Evolutionary conservation across 2,329 filamentous ascomycete species (phyloP).

Genomic region (Alternaria sp.): DNA sequence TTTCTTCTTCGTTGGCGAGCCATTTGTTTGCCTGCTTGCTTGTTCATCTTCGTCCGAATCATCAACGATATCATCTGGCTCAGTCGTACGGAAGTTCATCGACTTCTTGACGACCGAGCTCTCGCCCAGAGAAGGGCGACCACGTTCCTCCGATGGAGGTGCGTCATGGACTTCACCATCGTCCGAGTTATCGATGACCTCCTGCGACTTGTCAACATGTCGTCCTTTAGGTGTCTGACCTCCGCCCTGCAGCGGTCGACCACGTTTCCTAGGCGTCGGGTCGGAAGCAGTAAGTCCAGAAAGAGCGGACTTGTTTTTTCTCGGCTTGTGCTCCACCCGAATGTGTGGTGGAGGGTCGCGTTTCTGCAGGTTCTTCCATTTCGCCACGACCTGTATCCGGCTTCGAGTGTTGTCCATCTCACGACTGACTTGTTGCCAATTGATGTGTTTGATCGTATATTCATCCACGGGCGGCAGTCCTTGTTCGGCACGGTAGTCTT

Average conservation of each 20-base stretch:
- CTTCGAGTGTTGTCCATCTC: slow-evolving; percentile 70
- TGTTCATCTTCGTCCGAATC: neutral
- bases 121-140: neutral
- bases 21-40: neutral
- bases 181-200: neutral
- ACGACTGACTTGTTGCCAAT: slow-evolving; percentile 72
- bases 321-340: slow-evolving; percentile 24
- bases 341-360: slow-evolving; percentile 19
- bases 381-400: slow-evolving; percentile 72
- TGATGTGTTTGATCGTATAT: slow-evolving; percentile 64
- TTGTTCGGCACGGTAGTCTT: slow-evolving; percentile 33
- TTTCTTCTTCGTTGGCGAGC: neutral
- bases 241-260: neutral
- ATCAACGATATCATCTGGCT: neutral
- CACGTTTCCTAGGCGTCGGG: slow-evolving; percentile 2
- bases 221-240: neutral
- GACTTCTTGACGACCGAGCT: neutral
- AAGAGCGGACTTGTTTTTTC: neutral
- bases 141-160: neutral
- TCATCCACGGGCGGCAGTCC: slow-evolving; percentile 39
- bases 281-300: neutral
- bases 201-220: neutral
- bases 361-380: slow-evolving; percentile 63
- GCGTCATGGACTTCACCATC: neutral
- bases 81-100: neutral